Evolutionary conservation across 2,329 filamentous ascomycete species (phyloP).

Genomic region (Magnaporthiopsis rhizophila): DNA sequence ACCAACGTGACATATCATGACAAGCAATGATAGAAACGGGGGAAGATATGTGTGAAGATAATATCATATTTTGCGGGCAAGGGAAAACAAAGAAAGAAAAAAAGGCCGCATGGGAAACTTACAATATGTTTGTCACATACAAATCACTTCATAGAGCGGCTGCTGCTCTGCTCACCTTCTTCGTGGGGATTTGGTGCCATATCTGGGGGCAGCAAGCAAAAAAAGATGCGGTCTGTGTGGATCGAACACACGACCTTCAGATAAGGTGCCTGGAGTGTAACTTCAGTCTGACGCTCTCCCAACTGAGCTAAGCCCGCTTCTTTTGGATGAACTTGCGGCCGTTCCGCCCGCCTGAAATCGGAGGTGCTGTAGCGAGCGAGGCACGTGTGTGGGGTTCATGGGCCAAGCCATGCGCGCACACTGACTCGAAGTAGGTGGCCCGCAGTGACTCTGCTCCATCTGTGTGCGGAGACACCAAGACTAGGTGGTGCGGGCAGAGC

Average conservation of each 20-base stretch:
- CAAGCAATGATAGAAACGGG: no score
- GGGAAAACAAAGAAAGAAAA: no score
- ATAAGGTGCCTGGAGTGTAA: conserved; percentile 5
- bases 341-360: background rate
- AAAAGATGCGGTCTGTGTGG: conserved; percentile 8
- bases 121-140: no score
- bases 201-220: background rate
- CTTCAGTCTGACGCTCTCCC: conserved; percentile 9
- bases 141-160: no score
- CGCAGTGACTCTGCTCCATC: no score
- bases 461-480: background rate
- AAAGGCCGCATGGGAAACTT: no score
- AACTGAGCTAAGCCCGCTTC: conserved; percentile 8
- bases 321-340: background rate
- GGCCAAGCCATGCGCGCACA: background rate
- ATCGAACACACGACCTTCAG: conserved; percentile 9
- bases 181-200: no score
- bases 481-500: no score
- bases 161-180: no score
- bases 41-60: no score
- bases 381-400: background rate
- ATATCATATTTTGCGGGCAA: no score
- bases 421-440: background rate
- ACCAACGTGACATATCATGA: no score
- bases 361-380: background rate